phyloP scores from a whole-genome alignment of 176 grass and related monocot species.

The Melocanna baccifera region DNA sequence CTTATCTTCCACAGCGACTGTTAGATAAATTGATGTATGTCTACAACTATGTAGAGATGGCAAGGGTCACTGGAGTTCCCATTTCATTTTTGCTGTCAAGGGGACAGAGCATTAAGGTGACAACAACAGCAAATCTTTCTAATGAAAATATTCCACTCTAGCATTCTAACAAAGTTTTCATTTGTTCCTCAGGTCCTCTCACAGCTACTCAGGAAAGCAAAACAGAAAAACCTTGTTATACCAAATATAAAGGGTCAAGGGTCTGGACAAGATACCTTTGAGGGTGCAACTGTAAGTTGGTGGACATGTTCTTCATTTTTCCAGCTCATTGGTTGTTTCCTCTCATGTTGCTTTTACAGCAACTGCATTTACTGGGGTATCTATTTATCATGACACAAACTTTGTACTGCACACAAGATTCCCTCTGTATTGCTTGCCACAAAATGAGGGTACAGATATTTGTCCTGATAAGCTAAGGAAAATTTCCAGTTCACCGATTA shows the following conservation, averaged over 20 bases:
- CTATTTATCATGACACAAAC: background rate
- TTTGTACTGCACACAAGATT: background rate
- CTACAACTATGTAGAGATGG: slow-evolving; percentile 99
- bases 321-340: background rate
- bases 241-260: slow-evolving; percentile 94
- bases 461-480: slow-evolving; percentile 3
- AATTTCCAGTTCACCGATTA: background rate
- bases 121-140: slow-evolving; percentile 2
- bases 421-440: slow-evolving; percentile 17
- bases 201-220: slow-evolving; percentile 90
- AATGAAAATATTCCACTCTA: background rate
- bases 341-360: background rate
- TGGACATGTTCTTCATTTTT: slow-evolving; percentile 15
- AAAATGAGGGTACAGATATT: slow-evolving; percentile 6
- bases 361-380: slow-evolving; percentile 9
- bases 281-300: slow-evolving; percentile 97
- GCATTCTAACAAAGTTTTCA: slow-evolving; percentile 34
- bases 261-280: slow-evolving; percentile 84
- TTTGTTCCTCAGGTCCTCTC: slow-evolving; percentile 72
- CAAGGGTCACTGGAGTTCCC: slow-evolving; percentile 94
- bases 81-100: slow-evolving; percentile 93
- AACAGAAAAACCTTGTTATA: slow-evolving; percentile 94
- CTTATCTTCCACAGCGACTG: slow-evolving; percentile 92
- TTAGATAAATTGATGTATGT: slow-evolving; percentile 98
- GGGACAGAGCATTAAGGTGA: slow-evolving; percentile 98